Percentiles rank a stretch among this genome's conserved stretches.
Evolutionary conservation across 192 early-diverging fungal genomes (phyloP).

Genomic region (Gamsiella multidivaricata): DNA sequence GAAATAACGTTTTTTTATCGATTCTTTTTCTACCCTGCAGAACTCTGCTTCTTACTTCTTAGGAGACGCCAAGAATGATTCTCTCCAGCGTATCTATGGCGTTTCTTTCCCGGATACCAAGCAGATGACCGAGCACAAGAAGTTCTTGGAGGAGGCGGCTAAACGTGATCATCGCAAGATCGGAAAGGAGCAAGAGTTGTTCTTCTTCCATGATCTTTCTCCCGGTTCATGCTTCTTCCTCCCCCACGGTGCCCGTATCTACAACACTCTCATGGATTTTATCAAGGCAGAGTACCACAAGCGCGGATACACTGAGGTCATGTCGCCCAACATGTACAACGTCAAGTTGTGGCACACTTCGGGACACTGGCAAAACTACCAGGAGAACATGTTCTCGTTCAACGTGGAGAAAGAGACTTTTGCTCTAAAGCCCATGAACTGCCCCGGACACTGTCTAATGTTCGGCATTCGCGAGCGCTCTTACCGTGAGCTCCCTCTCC

Average conservation of each 20-base stretch:
- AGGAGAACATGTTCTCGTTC: slow-evolving; percentile 96
- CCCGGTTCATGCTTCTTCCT: slow-evolving; percentile 95
- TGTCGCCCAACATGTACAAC: slow-evolving; percentile 99
- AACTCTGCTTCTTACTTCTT: slow-evolving; percentile 99
- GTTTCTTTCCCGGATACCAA: slow-evolving; percentile 99
- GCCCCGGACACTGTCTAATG: slow-evolving; percentile 98
- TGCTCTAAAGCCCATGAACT: slow-evolving; percentile 99
- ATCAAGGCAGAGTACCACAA: slow-evolving; percentile 90
- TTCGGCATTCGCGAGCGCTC: slow-evolving; percentile 93
- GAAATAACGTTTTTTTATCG: too few species aligned
- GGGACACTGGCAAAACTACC: slow-evolving; percentile 97
- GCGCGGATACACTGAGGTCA: slow-evolving; percentile 96
- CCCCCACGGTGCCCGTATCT: slow-evolving; percentile 96
- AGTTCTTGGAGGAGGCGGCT: slow-evolving; percentile 95
- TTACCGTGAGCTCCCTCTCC: slow-evolving; percentile 95
- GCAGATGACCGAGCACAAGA: slow-evolving; percentile 95
- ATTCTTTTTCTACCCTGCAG: too few species aligned
- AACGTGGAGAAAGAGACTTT: slow-evolving; percentile 97
- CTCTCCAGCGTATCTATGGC: slow-evolving; percentile 98
- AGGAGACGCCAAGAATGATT: slow-evolving; percentile 96
- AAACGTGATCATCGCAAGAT: slow-evolving; percentile 98
- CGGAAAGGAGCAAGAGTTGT: slow-evolving; percentile 97
- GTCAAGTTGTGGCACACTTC: slow-evolving; percentile 96
- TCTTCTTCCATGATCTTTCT: slow-evolving; percentile 96
- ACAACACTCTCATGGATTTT: slow-evolving; percentile 94